Evolutionary conservation across 2,329 filamentous ascomycete species (phyloP), one percentile per base, ranked within the genome.

Genomic region (Aaosphaeria pasadenensis): DNA sequence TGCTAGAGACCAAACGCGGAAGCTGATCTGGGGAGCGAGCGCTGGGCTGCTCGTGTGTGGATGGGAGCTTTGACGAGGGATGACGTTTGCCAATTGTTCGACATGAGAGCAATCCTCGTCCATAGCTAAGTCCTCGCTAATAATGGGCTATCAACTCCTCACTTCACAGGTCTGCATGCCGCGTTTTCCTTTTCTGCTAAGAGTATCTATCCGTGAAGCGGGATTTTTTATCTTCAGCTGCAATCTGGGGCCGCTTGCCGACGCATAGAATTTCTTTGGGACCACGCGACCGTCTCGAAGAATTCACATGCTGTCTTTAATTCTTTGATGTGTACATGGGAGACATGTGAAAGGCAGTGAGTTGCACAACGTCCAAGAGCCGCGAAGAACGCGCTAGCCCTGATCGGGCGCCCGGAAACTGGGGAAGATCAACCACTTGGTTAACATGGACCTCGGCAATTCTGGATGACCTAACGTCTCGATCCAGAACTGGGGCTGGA

Each of bases 61-160:
- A 28, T 50, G 48, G 33, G 5, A 59, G 62, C 56, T 49, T 51
- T 52, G 43, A 46, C 29, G 17, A 46, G 54, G 55, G 43, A 67
- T 67, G 64, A 67, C 64, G 64, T 66, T 65, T 55, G 63, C 63
- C 60, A 66, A 63, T 66, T 53, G 54, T 58, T 63, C 64, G 57
- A 47, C 17, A 24, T 24, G 17, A 24, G 17, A 24, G 17, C 17
- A 24, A 24, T 24, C 17, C 17, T 24, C 17, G 17, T 24, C 17
- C 17, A 24, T 24, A 24, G 17, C 17, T 24, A 24, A 24, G 17
- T 24, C 17, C 17, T 24, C 17, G 17, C 17, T 24, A 24, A 24
- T 24, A 24, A 24, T 24, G 17, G 17, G 17, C 17, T 24, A 24
- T 24, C 17, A 24, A 24, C 17, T 24, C 17, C 17, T 24, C 17